Base-by-base conservation (phyloP, 805 yeast species). In the Candida nemodendra region DNA sequence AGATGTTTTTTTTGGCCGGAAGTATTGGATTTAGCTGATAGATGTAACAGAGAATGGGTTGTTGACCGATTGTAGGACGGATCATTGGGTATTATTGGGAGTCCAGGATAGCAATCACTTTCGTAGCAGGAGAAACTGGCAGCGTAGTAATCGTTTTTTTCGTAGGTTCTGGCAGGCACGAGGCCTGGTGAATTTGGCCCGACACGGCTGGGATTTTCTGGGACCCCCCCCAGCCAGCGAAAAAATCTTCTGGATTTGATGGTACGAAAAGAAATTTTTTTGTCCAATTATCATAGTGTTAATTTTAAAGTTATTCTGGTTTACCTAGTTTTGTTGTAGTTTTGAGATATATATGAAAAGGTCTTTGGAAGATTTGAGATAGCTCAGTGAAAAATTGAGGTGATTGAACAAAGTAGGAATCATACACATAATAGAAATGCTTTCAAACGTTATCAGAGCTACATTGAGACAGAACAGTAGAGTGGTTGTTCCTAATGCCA, bases 391-490 rank as follows among this genome's bases (percentile, higher is more conserved):
- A 7, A 8, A 8, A 11, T 15, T 27, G 28, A 19, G 28, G 24
- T 23, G 12, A 18, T 27, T 28, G 30, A 28, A 19, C 27, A 23
- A 23, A 18, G 25, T 18, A 24, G 19, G 27, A 23, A 23, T 19
- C 23, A 7, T 23, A 29, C 29, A 35, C 16, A 21, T 5, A 37
- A 16, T 17, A 31, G 48, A 30, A 39, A 62, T 63, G 68, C 58
- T 63, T 41, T 54, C 65, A 31, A 50, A 53, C 48, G 51, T 62
- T 32, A 47, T 62, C 45, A 62, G 62, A 57, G 51, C 62, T 39
- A 61, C 61, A 32, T 45, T 59, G 37, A 62, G 64, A 61, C 61
- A 56, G 41, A 55, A 59, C 47, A 35, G 48, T 31, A 58, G 62
- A 58, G 36, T 52, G 27, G 47, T 53, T 31, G 51, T 47, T 40